Conservation (phyloP, 2,329 filamentous ascomycete species). For the Stenocarpella maydis region DNA sequence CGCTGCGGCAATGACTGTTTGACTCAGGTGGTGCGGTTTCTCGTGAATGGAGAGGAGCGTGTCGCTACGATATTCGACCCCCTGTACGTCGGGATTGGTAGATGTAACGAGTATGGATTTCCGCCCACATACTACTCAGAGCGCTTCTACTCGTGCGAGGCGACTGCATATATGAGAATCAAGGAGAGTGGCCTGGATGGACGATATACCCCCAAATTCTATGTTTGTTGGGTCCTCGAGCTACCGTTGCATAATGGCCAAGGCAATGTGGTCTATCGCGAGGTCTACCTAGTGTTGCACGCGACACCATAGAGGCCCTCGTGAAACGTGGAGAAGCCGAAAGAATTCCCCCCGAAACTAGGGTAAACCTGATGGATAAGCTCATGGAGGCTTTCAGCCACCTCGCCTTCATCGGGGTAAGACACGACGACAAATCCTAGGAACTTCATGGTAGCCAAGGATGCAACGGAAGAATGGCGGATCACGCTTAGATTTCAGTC, state of each 20-base stretch:
- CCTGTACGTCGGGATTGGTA: neutral
- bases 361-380: neutral
- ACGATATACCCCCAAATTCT: neutral
- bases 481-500: slow-evolving; percentile 13
- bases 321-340: neutral
- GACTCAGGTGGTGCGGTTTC: slow-evolving; percentile 2
- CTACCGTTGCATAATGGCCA: neutral
- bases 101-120: neutral
- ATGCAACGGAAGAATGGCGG: neutral
- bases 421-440: neutral
- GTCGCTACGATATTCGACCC: slow-evolving; percentile 22
- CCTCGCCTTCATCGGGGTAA: neutral
- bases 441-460: neutral
- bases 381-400: neutral
- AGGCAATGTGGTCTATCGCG: neutral
- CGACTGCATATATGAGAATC: slow-evolving; percentile 8
- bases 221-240: neutral
- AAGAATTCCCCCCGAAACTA: neutral
- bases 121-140: slow-evolving; percentile 15
- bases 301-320: neutral
- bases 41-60: neutral
- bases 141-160: slow-evolving; percentile 8
- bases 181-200: neutral
- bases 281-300: slow-evolving; percentile 3
- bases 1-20: neutral